phyloP scores from a whole-genome alignment of 176 grass and related monocot species.

The Triticum monococcum region DNA sequence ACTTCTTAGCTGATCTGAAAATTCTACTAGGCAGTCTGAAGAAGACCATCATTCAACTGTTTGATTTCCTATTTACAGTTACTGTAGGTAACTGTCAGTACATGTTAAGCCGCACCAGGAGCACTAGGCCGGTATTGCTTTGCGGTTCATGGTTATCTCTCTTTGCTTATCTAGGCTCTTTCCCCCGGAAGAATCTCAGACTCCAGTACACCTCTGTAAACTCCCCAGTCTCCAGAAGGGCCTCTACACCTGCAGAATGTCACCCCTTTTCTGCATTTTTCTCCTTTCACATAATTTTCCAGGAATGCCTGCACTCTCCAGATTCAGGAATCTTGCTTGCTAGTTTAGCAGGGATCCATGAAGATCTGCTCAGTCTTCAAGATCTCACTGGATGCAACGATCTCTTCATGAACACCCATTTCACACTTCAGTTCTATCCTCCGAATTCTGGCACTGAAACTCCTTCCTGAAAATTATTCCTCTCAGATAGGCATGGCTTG shows the following conservation, averaged over 20 bases:
- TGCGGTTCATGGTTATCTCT: background rate
- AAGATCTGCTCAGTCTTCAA: background rate
- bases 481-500: background rate
- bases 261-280: background rate
- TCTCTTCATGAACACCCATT: background rate
- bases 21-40: background rate
- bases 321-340: background rate
- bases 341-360: background rate
- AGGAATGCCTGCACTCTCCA: background rate
- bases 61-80: background rate
- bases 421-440: background rate
- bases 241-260: background rate
- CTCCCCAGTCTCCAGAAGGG: background rate
- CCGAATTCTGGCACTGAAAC: background rate
- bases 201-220: background rate
- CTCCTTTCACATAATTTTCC: background rate
- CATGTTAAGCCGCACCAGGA: background rate
- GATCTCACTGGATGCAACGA: background rate
- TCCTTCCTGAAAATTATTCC: background rate
- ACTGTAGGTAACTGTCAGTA: background rate
- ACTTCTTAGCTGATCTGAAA: background rate
- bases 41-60: background rate
- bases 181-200: background rate
- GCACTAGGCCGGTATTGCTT: background rate
- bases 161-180: background rate